Base-by-base conservation (phyloP, 1,284 basidiomycete species). In the Trametes polyzona region DNA sequence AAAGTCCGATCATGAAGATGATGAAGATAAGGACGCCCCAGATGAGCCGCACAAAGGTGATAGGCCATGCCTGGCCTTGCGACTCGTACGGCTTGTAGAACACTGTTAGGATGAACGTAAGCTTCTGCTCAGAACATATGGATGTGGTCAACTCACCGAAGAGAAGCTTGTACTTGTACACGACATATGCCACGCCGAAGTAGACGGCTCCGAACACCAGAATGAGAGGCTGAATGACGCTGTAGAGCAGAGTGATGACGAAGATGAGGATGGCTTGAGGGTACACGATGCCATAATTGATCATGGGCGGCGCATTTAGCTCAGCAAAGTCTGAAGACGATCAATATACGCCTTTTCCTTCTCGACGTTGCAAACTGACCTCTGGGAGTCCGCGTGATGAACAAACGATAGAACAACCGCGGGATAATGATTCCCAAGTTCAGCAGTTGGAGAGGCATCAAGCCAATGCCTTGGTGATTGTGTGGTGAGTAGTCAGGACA, bases 91-190 rank as follows among this genome's bases (percentile, higher is more conserved):
- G 93, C 69, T 94, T 95, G 76, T 95, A 95, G 74, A 95, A 94
- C 2, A 95, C 93, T 93, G 63, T 1, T 47, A 47, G 26, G 9
- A 16, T 17, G 49, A 24, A 21, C 43, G 58, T 58, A 3, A 61
- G 49, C n/a, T n/a, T n/a, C n/a, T n/a, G n/a, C n/a, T n/a, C n/a
- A n/a, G n/a, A n/a, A n/a, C n/a, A n/a, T n/a, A n/a, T 40, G 49
- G 37, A 14, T 43, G 48, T 11, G 4, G 43, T 9, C 39, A 33
- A 44, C 90, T 61, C 55, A 94, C 94, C 92, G 68, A 97, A 97
- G 2, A 98, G 78, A 2, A 98, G 82, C 71, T 98, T 96, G 77
- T 98, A 98, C 78, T 99, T 99, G 83, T 96, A 98, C 3, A 98
- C 95, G 4, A 97, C 80, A 68, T 96, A 99, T 2, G 85, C 93